Conservation (phyloP, 768 basidiomycete species). For the Boletus reticuloceps region DNA sequence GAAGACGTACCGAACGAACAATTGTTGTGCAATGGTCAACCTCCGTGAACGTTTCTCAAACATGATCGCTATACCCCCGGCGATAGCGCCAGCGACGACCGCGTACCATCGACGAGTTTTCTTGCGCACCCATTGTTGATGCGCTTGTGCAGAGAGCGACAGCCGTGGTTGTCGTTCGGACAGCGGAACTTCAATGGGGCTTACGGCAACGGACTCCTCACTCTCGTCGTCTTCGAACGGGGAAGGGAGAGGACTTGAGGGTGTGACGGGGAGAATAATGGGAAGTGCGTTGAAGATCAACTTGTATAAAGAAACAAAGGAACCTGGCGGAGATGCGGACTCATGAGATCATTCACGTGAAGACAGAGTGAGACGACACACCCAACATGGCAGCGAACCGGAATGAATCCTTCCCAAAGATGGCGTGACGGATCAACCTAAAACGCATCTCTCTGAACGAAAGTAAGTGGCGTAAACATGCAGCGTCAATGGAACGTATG, state of each 20-base stretch:
- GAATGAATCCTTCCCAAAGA: constrained; percentile 81
- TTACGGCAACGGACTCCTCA: constrained; percentile 10
- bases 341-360: neutral
- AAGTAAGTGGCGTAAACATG: neutral
- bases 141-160: constrained; percentile 62
- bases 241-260: constrained; percentile 19
- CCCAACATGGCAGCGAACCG: constrained; percentile 90
- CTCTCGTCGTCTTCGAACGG: constrained; percentile 33
- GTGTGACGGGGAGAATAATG: constrained; percentile 54
- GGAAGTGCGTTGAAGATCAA: constrained; percentile 76
- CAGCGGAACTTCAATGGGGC: constrained; percentile 15
- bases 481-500: neutral
- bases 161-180: constrained; percentile 46
- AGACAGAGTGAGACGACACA: constrained; percentile 20
- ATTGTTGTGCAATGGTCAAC: constrained; percentile 74
- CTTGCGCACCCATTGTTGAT: constrained; percentile 61
- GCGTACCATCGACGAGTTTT: constrained; percentile 77
- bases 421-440: constrained; percentile 69
- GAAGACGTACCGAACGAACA: constrained; percentile 70
- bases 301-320: constrained; percentile 78
- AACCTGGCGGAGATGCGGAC: constrained; percentile 41
- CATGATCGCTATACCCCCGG: constrained; percentile 69
- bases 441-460: constrained; percentile 58
- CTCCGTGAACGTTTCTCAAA: constrained; percentile 72
- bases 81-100: constrained; percentile 71